Percentiles rank a stretch among this genome's conserved stretches.
phyloP scores from a whole-genome alignment of 164 flowering plant genomes.

The Amborella trichopoda region DNA sequence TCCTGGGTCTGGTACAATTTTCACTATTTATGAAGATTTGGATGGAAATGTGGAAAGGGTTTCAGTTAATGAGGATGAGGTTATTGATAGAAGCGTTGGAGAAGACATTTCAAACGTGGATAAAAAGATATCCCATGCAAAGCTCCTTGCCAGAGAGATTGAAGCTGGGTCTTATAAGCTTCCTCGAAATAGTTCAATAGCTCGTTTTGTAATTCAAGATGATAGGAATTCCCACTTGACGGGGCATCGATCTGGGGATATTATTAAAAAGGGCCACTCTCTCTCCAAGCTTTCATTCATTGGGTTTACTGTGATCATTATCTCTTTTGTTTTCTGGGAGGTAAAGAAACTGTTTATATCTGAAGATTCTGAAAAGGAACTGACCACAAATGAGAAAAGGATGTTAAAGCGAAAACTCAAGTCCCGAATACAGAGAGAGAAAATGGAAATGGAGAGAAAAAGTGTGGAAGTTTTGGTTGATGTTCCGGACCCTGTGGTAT shows the following conservation, averaged over 20 bases:
- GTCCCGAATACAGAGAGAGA: slow-evolving; percentile 47
- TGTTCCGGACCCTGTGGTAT: slow-evolving; percentile 10
- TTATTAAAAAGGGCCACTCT: slow-evolving; percentile 10
- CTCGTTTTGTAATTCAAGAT: slow-evolving; percentile 35
- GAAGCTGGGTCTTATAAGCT: slow-evolving; percentile 45
- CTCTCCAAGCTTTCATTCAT: slow-evolving; percentile 21
- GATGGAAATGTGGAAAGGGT: slow-evolving; percentile 47
- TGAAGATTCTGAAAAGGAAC: slow-evolving; percentile 17
- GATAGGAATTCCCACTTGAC: slow-evolving; percentile 21
- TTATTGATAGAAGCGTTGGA: slow-evolving; percentile 27
- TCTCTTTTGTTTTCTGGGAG: slow-evolving; percentile 33
- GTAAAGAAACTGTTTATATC: slow-evolving; percentile 24
- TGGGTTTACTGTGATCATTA: slow-evolving; percentile 34
- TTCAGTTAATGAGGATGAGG: slow-evolving; percentile 56
- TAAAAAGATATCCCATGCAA: slow-evolving; percentile 36
- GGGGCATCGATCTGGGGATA: slow-evolving; percentile 12
- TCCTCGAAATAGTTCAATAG: slow-evolving; percentile 51
- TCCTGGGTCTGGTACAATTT: slow-evolving; percentile 52
- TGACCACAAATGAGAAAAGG: slow-evolving; percentile 51
- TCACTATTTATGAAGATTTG: slow-evolving; percentile 44
- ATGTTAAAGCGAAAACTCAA: slow-evolving; percentile 72
- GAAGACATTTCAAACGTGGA: slow-evolving; percentile 27
- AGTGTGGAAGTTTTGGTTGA: slow-evolving; percentile 32
- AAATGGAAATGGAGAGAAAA: slow-evolving; percentile 31
- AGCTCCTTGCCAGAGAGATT: slow-evolving; percentile 46